Evolutionary conservation across 352 stramenopile species (phyloP).

Genomic region (Phytopythium ostracodes): DNA sequence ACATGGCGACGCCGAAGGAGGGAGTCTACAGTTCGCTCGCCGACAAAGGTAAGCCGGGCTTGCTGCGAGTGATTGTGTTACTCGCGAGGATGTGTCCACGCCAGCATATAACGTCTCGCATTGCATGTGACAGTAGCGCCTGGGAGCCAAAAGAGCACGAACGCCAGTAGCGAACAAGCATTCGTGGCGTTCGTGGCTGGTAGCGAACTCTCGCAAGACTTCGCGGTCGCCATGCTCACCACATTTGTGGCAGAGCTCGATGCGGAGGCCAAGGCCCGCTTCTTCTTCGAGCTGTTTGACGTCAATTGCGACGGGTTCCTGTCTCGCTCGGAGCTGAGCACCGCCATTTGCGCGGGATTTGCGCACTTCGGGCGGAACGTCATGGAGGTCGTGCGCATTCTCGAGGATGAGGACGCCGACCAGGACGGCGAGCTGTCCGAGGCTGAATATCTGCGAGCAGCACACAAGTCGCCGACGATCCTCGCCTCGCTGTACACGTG

Average conservation of each 20-base stretch:
- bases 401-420: constrained; percentile 35
- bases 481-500: constrained; percentile 42
- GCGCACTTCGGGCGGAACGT: constrained; percentile 32
- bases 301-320: constrained; percentile 24
- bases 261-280: constrained; percentile 28
- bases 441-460: constrained; percentile 30
- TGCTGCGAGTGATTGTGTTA: neutral
- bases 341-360: constrained; percentile 33
- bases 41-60: neutral
- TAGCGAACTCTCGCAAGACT: constrained; percentile 24
- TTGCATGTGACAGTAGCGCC: neutral
- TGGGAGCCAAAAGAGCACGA: neutral
- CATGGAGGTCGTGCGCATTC: constrained; percentile 31
- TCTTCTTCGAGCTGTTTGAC: constrained; percentile 41
- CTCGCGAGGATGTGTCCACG: neutral
- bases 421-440: constrained; percentile 36
- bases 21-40: neutral
- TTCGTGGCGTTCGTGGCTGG: constrained; percentile 13
- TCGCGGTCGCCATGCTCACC: constrained; percentile 26
- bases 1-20: constrained; percentile 15
- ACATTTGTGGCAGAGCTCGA: constrained; percentile 16
- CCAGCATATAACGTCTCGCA: neutral
- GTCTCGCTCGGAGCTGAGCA: constrained; percentile 26
- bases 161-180: neutral
- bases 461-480: constrained; percentile 27